These are phyloP conservation scores for Phycomyces blakesleeanus DNA, from an alignment of 192 early-diverging fungal genomes.

Conservation along the genomic window DNA sequence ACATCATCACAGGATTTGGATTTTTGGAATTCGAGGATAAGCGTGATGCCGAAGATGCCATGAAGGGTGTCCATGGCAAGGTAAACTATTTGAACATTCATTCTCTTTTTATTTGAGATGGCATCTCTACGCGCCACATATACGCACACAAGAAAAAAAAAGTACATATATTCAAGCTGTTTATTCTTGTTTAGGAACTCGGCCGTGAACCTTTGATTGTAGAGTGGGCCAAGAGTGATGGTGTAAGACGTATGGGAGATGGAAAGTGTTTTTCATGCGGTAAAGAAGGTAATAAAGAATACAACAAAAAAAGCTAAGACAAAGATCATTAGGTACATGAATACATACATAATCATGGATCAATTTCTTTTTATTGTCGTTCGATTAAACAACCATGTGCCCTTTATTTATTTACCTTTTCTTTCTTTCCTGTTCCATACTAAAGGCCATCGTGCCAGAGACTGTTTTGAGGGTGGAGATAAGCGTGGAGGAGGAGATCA, in stretches of 20 bases:
- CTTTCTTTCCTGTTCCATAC: too few relatives aligned
- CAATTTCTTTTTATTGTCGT: too few relatives aligned
- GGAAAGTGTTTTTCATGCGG: constrained; percentile 37
- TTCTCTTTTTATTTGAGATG: not conserved
- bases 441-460: too few relatives aligned
- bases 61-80: constrained; percentile 35
- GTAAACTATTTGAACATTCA: not conserved
- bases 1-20: constrained; percentile 28
- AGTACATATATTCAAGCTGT: too few relatives aligned
- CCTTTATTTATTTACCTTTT: too few relatives aligned
- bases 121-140: too few relatives aligned
- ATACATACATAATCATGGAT: too few relatives aligned
- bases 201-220: constrained; percentile 25
- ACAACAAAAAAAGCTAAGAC: not conserved
- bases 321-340: too few relatives aligned
- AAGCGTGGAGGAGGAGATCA: too few relatives aligned
- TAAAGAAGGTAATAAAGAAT: not conserved
- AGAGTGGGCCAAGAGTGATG: constrained; percentile 51
- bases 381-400: too few relatives aligned
- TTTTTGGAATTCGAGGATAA: constrained; percentile 42
- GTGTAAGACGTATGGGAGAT: constrained; percentile 38
- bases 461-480: too few relatives aligned
- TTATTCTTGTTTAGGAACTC: not conserved
- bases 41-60: constrained; percentile 43
- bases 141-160: not conserved